Evolutionary conservation across 371 early-diverging fungal genomes (phyloP).

Genomic region (Mucor velutinosus): DNA sequence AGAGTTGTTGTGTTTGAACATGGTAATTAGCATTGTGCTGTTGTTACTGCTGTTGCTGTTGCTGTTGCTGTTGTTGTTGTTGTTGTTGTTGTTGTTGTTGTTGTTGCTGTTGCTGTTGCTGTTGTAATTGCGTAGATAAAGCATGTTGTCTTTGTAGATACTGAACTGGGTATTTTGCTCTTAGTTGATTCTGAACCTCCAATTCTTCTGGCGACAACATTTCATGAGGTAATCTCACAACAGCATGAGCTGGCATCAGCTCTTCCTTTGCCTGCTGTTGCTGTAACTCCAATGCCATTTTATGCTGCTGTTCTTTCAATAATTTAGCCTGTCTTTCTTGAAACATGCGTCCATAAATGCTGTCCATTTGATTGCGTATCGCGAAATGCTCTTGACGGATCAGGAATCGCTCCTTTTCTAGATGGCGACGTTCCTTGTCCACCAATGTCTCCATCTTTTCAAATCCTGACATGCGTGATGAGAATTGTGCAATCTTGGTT

Average conservation of each 20-base stretch:
- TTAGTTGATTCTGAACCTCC: constrained; percentile 9
- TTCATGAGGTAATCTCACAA: constrained; percentile 3
- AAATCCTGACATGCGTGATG: constrained; percentile 81
- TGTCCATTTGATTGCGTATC: constrained; percentile 21
- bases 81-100: too few species aligned
- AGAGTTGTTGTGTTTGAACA: not conserved
- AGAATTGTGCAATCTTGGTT: constrained; percentile 74
- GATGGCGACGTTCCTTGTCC: constrained; percentile 68
- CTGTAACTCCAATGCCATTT: constrained; percentile 21
- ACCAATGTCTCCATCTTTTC: constrained; percentile 63
- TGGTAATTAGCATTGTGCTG: not conserved
- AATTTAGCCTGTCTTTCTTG: constrained; percentile 17
- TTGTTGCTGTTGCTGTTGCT: constrained; percentile 12
- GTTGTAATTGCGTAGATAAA: not conserved
- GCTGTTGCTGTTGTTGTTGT: constrained; percentile 11
- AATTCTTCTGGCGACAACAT: constrained; percentile 13
- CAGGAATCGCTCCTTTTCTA: constrained; percentile 76
- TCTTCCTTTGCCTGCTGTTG: constrained; percentile 27
- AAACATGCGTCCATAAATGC: constrained; percentile 25
- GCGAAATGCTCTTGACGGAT: constrained; percentile 16
- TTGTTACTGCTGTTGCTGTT: constrained; percentile 10
- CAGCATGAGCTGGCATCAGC: constrained; percentile 15
- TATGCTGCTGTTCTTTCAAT: constrained; percentile 10
- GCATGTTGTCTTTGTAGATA: constrained; percentile 27
- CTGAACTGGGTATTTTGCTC: constrained; percentile 25